phyloP scores from a whole-genome alignment of 192 early-diverging fungal genomes.

The Tieghemiomyces parasiticus region DNA sequence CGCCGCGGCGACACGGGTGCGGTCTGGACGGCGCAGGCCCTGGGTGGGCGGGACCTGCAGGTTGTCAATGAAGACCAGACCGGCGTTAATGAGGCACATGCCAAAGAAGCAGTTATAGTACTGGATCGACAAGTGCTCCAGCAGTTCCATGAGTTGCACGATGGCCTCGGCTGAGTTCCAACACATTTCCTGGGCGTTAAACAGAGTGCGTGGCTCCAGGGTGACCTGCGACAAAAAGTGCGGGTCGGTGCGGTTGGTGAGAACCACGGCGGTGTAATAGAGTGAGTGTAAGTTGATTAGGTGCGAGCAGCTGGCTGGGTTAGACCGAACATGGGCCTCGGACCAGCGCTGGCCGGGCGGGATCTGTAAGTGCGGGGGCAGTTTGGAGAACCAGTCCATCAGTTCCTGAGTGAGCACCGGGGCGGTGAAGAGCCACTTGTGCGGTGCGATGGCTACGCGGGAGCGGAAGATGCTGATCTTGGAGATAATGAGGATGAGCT shows the following conservation, averaged over 20 bases:
- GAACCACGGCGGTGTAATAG: constrained; percentile 1
- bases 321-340: not conserved
- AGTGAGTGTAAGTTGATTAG: constrained; percentile 5
- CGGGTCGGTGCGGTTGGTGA: not conserved
- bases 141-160: constrained; percentile 3
- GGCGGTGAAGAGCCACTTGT: not conserved
- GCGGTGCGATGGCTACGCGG: not conserved
- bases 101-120: constrained; percentile 7
- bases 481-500: constrained; percentile 2
- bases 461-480: not conserved
- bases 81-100: constrained; percentile 7
- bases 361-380: constrained; percentile 5
- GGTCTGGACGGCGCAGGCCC: not conserved
- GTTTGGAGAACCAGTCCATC: constrained; percentile 5
- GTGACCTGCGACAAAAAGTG: not conserved
- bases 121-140: not conserved
- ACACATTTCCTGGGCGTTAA: constrained; percentile 1
- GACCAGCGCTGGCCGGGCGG: constrained; percentile 7
- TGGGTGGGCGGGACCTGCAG: not conserved
- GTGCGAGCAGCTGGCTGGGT: constrained; percentile 3
- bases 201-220: not conserved
- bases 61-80: constrained; percentile 1
- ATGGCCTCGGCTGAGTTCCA: constrained; percentile 6
- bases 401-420: not conserved
- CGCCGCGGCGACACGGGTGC: not conserved